These are phyloP conservation scores for Chlamydomonas applanata DNA, from an alignment of 139 green algal species.

Conservation along the genomic window DNA sequence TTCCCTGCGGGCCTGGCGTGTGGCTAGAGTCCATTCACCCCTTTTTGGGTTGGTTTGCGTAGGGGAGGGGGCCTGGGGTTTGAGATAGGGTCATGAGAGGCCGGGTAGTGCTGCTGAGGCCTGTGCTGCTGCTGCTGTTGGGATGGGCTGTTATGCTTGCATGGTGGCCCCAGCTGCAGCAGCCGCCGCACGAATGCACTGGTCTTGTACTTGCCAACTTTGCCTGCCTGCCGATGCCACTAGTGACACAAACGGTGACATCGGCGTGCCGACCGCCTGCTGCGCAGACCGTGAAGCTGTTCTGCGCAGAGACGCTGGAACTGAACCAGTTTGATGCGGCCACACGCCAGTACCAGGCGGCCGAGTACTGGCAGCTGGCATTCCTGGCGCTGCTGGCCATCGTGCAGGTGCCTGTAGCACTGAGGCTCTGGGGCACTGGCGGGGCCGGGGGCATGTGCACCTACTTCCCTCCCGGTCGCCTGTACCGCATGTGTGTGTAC, in stretches of 20 bases:
- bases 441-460: no score
- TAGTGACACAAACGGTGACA: no score
- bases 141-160: no score
- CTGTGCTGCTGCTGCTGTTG: no score
- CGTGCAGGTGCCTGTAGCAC: conserved; percentile 8
- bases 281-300: conserved; percentile 80
- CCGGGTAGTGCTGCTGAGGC: conserved; percentile 40
- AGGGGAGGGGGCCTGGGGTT: no score
- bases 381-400: conserved; percentile 36
- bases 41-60: background rate
- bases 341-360: conserved; percentile 73
- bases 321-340: conserved; percentile 50
- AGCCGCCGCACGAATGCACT: background rate
- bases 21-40: background rate
- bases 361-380: conserved; percentile 59
- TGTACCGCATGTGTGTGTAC: background rate
- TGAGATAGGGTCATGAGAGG: no score
- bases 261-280: no score
- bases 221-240: no score
- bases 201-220: background rate
- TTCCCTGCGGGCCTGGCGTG: background rate
- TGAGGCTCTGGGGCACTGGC: no score
- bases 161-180: background rate
- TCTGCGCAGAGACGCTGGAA: conserved; percentile 78
- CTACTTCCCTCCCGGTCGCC: background rate